Evolutionary conservation across 139 green algal species (phyloP).

Genomic region (Volvox africanus): DNA sequence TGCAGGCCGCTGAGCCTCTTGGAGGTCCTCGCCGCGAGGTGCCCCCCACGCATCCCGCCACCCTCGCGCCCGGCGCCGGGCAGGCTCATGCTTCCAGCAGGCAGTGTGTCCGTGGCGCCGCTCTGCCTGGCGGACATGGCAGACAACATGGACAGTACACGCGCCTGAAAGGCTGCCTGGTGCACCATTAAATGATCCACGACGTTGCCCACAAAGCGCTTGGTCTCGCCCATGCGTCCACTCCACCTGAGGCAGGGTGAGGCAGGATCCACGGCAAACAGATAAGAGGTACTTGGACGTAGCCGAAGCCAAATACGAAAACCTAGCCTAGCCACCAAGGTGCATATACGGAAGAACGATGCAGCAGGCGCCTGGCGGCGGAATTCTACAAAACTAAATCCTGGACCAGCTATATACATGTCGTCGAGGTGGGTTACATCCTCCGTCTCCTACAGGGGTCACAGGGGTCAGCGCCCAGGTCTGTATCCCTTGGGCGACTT

Average conservation of each 20-base stretch:
- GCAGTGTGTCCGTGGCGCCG: background rate
- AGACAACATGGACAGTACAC: background rate
- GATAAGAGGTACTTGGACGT: too few species aligned
- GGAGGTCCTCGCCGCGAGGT: background rate
- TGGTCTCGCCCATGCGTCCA: conserved; percentile 42
- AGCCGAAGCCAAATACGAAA: too few species aligned
- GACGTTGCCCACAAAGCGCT: conserved; percentile 18
- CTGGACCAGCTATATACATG: too few species aligned
- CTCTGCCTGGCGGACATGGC: background rate
- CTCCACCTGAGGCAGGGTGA: conserved; percentile 3
- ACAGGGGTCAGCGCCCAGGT: too few species aligned
- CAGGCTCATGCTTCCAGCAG: background rate
- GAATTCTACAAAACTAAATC: too few species aligned
- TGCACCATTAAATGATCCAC: background rate
- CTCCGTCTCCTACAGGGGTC: too few species aligned
- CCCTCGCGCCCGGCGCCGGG: background rate
- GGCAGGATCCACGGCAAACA: too few species aligned
- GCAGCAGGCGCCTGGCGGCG: too few species aligned
- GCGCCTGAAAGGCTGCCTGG: background rate
- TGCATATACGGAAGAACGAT: too few species aligned
- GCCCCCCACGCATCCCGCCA: background rate
- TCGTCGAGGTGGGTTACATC: too few species aligned
- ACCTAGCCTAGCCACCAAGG: too few species aligned
- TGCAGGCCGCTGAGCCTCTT: background rate
- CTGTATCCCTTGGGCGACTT: too few species aligned